Evolutionary conservation across 495 filamentous ascomycete genomes (phyloP), one percentile per base, ranked within the genome.

Genomic region (Poronia punctata): DNA sequence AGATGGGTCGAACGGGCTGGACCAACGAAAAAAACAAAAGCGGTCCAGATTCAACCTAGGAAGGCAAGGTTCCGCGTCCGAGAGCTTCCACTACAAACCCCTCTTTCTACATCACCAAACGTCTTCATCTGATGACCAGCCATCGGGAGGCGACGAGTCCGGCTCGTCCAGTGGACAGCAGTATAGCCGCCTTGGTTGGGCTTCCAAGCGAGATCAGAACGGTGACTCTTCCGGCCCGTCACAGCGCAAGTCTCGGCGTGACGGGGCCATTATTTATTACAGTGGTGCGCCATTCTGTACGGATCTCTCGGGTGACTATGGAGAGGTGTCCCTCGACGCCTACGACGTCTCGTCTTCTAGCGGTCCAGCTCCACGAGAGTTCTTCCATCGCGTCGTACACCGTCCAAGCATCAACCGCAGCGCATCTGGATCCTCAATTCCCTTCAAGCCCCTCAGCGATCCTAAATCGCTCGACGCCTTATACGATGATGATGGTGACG

Each of bases 191-290:
- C 19, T 54, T 47, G 62, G 52, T 40, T 57, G 50, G 49, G 49
- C 48, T 28, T 68, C 64, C 16, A 50, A 46, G 39, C 64, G 56
- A 59, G 60, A 56, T 25, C 62, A 60, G 20, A 70, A 65, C 46
- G 61, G 66, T 46, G 43, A 50, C 27, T 71, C 57, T 18, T 22
- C 36, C 9, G 67, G 62, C 31, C 57, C 60, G 23, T 56, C 60
- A 17, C 61, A 63, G 35, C 61, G 67, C 37, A 63, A 61, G 45
- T 65, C 60, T 24, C 64, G 60, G 9, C 70, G 70, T 12, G 79
- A 77, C 50, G 85, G 86, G 9, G 80, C 85, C 14, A 86, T 88
- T 49, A 83, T 87, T 33, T 90, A 83, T 54, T 90, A 88, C 59
- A 83, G 80, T 39, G 75, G 77, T 17, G 78, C 80, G 5, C 71